A percentile compares a stretch with the other conserved stretches of the same genome.
Conservation (phyloP, 176 grass and related monocot genomes). For the Eremochloa ophiuroides region DNA sequence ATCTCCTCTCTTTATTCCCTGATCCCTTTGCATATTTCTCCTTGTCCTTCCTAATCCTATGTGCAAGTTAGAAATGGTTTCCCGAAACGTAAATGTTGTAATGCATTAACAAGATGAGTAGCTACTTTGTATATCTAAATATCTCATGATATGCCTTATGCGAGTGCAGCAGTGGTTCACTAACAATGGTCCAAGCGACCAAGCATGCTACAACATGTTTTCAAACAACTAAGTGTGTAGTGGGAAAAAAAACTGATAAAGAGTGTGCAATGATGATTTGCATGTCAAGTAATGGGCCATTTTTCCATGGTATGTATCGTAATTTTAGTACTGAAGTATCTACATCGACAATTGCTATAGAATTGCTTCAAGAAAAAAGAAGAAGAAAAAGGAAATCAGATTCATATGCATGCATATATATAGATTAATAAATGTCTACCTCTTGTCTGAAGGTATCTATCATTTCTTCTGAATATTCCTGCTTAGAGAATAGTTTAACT, state of each 20-base stretch:
- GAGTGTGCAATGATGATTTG: not conserved
- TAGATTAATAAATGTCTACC: conserved; percentile 38
- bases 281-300: not conserved
- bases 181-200: not conserved
- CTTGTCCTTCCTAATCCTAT: not conserved
- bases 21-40: not conserved
- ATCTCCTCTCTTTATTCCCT: not conserved
- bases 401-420: not conserved
- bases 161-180: not conserved
- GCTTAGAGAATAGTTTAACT: conserved; percentile 84
- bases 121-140: not conserved
- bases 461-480: conserved; percentile 92
- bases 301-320: not conserved
- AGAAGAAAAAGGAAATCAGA: not conserved
- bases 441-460: conserved; percentile 91
- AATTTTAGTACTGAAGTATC: not conserved
- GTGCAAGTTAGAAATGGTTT: not conserved
- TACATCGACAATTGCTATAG: not conserved
- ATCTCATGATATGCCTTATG: not conserved
- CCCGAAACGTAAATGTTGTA: not conserved
- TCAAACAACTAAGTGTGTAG: not conserved
- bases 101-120: not conserved
- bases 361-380: not conserved
- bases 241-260: not conserved
- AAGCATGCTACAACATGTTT: not conserved